Base-by-base conservation (phyloP, 345 rosid genomes). In the Ailanthus altissimus region DNA sequence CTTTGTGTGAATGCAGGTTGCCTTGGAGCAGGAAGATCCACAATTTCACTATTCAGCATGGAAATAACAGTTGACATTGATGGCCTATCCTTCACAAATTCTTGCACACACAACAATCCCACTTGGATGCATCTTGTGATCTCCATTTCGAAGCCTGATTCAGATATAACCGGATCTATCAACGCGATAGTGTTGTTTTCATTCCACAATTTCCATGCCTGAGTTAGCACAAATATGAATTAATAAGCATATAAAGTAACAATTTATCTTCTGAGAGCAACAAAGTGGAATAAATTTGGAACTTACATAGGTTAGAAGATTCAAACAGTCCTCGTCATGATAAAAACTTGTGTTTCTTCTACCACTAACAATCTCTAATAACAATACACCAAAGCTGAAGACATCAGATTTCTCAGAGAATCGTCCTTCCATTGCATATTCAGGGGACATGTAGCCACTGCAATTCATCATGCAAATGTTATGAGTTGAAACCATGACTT, bases 401-500 rank as follows among this genome's bases (percentile, higher is more conserved):
- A 88, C 85, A 58, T 84, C 86, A 0, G 89, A 88, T 70, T 85
- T 86, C 77, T 82, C 86, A 0, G 85, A 87, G 67, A 87, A 87
- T 3, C 59, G 32, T 4, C 89, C 90, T 77, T 79, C 77, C 81
- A 83, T 47, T 73, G 86, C 85, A 57, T 79, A 85, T 71, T 84
- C 89, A 0, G 85, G 87, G 13, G 86, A 75, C 88, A 82, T 82
- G 50, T 81, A 88, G 9, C 91, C 90, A 59, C 87, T 86, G 75
- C 38, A 75, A 28, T 51, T 75, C 12, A 61, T 15, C 78, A 56
- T 54, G n/a, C n/a, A 8, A 70, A 12, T 76, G n/a, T 38, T 50
- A 5, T 0, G 0, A 67, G 36, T 43, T 5, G 18, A n/a, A 21
- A 20, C 11, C 2, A 15, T 36, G 16, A 64, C 25, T 14, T 7